These are phyloP conservation scores for Saturnispora hagleri DNA, from an alignment of 805 yeast species.

Conservation along the genomic window DNA sequence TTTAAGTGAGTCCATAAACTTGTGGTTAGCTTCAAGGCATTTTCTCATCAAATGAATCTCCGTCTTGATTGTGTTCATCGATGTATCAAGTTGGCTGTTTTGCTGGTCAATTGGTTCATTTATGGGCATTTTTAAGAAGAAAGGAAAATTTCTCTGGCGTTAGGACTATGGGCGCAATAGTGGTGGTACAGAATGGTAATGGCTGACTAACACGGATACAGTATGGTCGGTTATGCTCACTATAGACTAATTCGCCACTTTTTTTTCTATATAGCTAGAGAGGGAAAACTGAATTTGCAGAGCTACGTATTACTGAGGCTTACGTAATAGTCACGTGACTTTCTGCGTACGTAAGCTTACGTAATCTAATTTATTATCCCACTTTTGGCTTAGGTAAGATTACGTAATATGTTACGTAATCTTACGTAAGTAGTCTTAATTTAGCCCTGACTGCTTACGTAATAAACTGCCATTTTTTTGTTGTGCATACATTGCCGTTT, in stretches of 20 bases:
- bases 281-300: too few relatives aligned
- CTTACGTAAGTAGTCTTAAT: background rate
- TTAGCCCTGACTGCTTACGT: background rate
- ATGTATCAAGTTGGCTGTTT: constrained; percentile 31
- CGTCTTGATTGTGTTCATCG: constrained; percentile 47
- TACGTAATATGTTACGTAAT: background rate
- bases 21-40: constrained; percentile 53
- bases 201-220: too few relatives aligned
- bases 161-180: background rate
- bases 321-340: too few relatives aligned
- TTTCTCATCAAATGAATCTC: constrained; percentile 72
- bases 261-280: background rate
- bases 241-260: background rate
- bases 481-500: background rate
- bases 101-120: constrained; percentile 16
- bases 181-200: background rate
- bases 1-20: constrained; percentile 78
- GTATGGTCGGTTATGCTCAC: background rate
- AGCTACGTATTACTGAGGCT: too few relatives aligned
- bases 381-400: background rate
- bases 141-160: too few relatives aligned
- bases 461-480: background rate
- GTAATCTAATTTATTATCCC: too few relatives aligned
- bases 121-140: background rate
- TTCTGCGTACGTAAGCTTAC: background rate